Base-by-base conservation (phyloP, 768 basidiomycete species). In the Favolaschia claudopus region DNA sequence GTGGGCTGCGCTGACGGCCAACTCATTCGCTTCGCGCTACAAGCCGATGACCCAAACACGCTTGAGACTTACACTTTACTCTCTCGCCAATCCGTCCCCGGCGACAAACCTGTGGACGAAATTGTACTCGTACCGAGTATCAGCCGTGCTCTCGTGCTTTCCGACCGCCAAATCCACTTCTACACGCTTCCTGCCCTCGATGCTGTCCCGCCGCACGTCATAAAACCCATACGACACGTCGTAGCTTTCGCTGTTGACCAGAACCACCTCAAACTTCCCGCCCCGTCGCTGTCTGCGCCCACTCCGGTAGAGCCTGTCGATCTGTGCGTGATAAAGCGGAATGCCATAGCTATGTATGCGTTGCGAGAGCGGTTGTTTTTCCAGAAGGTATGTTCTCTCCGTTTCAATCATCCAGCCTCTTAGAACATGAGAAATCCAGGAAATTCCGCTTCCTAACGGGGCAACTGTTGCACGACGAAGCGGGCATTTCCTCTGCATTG, bases 1-100 rank as follows among this genome's bases (percentile, higher is more conserved):
- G 83, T 93, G 13, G 95, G 94, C 13, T 91, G 90, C 60, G 86
- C 88, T 20, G 93, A 95, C 58, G 94, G 95, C 20, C 86, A 93
- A 63, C 80, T 97, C 8, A 75, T 95, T 32, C 88, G 94, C 38
- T 96, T 90, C 69, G 82, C 89, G 1, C 78, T 92, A 20, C 89
- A 89, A 65, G 81, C 80, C 3, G 85, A 85, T 63, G 78, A 81
- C 60, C 73, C 82, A 22, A 78, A 74, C 64, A 77, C 79, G 82
- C 73, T 82, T 65, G 85, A 86, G 61, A 82, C 89, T 17, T 92
- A 93, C 69, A 78, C 76, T 28, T 74, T 92, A 14, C 70, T 89
- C 17, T 89, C 91, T 43, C 86, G 89, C 36, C 91, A 93, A 70
- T 80, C 78, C 4, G 69, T 95, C 4, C 85, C 91, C 5, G 84